These are phyloP conservation scores for Podila epicladia DNA, from an alignment of 192 early-diverging fungal genomes.

Conservation along the genomic window DNA sequence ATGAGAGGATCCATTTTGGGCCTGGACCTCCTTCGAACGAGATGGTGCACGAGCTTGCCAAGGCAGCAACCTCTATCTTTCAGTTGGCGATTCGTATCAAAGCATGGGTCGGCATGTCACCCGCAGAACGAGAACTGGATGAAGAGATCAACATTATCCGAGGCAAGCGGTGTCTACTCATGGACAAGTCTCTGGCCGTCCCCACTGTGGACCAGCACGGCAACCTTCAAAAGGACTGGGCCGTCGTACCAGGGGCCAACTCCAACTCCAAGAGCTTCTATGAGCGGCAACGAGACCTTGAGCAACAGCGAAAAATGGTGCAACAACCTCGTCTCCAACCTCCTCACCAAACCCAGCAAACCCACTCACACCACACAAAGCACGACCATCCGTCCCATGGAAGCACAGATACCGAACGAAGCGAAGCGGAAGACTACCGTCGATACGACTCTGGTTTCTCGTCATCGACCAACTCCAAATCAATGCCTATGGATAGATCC, in stretches of 20 bases:
- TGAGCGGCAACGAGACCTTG: slow-evolving; percentile 36
- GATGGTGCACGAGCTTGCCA: slow-evolving; percentile 41
- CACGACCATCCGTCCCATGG: not conserved
- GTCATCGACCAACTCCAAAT: not conserved
- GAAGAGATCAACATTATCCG: slow-evolving; percentile 42
- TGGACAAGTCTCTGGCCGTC: slow-evolving; percentile 28
- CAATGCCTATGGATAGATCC: not conserved
- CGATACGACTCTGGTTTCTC: slow-evolving; percentile 3
- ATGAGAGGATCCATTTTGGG: slow-evolving; percentile 1
- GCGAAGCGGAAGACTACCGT: not conserved
- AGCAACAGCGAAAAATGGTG: slow-evolving; percentile 14
- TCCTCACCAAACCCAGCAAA: not conserved
- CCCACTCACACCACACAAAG: not conserved
- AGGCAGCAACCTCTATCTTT: slow-evolving; percentile 35
- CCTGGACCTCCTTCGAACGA: slow-evolving; percentile 21
- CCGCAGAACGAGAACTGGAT: slow-evolving; percentile 29
- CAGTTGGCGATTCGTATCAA: slow-evolving; percentile 45
- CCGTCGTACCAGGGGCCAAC: slow-evolving; percentile 20
- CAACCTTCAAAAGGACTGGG: slow-evolving; percentile 43
- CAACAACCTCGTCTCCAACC: not conserved
- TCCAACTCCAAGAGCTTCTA: slow-evolving; percentile 32
- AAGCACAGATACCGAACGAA: not conserved
- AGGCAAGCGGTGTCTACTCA: slow-evolving; percentile 38
- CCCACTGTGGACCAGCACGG: slow-evolving; percentile 33
- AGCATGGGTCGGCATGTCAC: slow-evolving; percentile 39